A percentile compares a stretch with the other conserved stretches of the same genome.
phyloP scores from a whole-genome alignment of 192 early-diverging fungal genomes.

The Funneliformis geosporum region DNA sequence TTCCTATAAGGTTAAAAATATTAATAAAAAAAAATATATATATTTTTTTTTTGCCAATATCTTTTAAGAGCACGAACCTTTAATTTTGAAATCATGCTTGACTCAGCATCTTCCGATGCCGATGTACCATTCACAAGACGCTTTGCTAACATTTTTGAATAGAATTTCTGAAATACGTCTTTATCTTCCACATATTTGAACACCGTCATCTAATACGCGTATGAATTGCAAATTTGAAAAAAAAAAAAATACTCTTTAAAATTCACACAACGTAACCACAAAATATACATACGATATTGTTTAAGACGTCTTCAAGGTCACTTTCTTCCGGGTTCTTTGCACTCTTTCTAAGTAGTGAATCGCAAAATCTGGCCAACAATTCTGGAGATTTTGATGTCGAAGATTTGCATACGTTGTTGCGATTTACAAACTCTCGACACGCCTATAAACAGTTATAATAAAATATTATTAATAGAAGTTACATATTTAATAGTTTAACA shows the following conservation, averaged over 20 bases:
- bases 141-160: constrained; percentile 89
- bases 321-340: constrained; percentile 72
- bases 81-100: constrained; percentile 91
- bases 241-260: neutral
- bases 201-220: constrained; percentile 72
- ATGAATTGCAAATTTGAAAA: neutral
- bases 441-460: constrained; percentile 34
- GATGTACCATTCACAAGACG: constrained; percentile 89
- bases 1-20: constrained; percentile 45
- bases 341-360: constrained; percentile 85
- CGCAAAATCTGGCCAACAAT: constrained; percentile 87
- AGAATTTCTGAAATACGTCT: constrained; percentile 98
- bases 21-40: neutral
- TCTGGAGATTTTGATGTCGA: constrained; percentile 78
- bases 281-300: constrained; percentile 64
- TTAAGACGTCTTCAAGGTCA: constrained; percentile 70
- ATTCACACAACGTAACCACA: neutral
- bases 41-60: constrained; percentile 17
- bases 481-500: neutral
- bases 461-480: neutral
- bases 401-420: constrained; percentile 78
- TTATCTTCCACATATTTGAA: constrained; percentile 97
- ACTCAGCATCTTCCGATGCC: constrained; percentile 89
- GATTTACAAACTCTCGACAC: constrained; percentile 92
- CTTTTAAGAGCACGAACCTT: constrained; percentile 44